These are phyloP conservation scores for Thalia dealbata DNA, from an alignment of 176 grass and related monocot species.

Conservation along the genomic window DNA sequence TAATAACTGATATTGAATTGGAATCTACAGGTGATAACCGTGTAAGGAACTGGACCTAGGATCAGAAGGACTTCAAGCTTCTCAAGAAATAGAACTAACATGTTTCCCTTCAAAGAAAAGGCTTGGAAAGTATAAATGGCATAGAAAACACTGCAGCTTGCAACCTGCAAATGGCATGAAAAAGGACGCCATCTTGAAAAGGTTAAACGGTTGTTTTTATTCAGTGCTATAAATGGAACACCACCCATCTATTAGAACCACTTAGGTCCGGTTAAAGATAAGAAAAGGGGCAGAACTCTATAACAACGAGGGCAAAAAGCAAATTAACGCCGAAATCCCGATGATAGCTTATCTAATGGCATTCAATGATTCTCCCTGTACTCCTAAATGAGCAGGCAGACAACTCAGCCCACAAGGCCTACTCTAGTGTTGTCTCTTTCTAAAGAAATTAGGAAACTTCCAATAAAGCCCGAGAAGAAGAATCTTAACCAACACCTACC, in stretches of 20 bases:
- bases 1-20: background rate
- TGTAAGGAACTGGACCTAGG: background rate
- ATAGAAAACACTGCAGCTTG: too few species aligned
- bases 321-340: too few species aligned
- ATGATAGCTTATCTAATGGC: too few species aligned
- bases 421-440: too few species aligned
- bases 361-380: too few species aligned
- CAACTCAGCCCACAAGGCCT: too few species aligned
- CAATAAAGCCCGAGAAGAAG: too few species aligned
- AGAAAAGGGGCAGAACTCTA: background rate
- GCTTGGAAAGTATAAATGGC: too few species aligned
- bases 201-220: background rate
- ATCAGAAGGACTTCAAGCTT: background rate
- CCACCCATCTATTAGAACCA: background rate
- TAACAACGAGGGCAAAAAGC: background rate
- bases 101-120: too few species aligned
- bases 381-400: too few species aligned
- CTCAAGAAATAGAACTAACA: background rate
- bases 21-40: background rate
- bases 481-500: background rate
- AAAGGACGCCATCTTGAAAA: background rate
- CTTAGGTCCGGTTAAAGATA: background rate
- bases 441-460: too few species aligned
- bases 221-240: background rate
- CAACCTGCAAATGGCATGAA: background rate